phyloP scores from a whole-genome alignment of 495 filamentous ascomycete species.

The Hypoxylon lienhwacheense region DNA sequence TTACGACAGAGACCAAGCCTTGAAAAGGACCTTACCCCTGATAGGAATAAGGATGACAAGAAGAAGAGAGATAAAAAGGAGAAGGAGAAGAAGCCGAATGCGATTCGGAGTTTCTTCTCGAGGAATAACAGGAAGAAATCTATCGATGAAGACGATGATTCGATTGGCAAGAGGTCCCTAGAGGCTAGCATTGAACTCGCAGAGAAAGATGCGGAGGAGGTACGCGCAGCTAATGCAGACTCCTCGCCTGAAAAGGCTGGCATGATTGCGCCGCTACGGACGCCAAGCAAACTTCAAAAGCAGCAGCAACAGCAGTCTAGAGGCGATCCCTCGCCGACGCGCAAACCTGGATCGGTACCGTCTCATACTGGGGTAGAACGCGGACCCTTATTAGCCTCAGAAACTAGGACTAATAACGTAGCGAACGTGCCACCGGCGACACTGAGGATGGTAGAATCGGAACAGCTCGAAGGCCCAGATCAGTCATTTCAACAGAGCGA shows the following conservation, averaged over 20 bases:
- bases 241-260: constrained; percentile 39
- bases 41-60: constrained; percentile 58
- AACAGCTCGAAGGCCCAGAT: constrained; percentile 48
- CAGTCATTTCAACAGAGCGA: constrained; percentile 40
- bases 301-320: constrained; percentile 61
- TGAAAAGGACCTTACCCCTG: constrained; percentile 53
- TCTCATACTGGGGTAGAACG: constrained; percentile 31
- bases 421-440: constrained; percentile 53
- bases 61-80: constrained; percentile 70
- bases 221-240: constrained; percentile 40
- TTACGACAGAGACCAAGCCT: constrained; percentile 53
- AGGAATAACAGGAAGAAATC: constrained; percentile 86
- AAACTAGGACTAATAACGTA: constrained; percentile 46
- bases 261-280: constrained; percentile 57
- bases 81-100: constrained; percentile 89
- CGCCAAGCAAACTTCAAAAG: constrained; percentile 77
- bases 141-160: constrained; percentile 66
- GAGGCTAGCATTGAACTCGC: constrained; percentile 44
- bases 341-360: constrained; percentile 40
- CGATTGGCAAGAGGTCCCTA: constrained; percentile 64
- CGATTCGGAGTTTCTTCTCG: constrained; percentile 93
- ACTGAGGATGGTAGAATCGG: constrained; percentile 64
- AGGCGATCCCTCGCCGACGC: constrained; percentile 55
- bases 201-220: constrained; percentile 51
- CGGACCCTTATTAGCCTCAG: constrained; percentile 38